Evolutionary conservation across 768 basidiomycete species (phyloP), one percentile per base, ranked within the genome.

Genomic region (Hydnum rufescens): DNA sequence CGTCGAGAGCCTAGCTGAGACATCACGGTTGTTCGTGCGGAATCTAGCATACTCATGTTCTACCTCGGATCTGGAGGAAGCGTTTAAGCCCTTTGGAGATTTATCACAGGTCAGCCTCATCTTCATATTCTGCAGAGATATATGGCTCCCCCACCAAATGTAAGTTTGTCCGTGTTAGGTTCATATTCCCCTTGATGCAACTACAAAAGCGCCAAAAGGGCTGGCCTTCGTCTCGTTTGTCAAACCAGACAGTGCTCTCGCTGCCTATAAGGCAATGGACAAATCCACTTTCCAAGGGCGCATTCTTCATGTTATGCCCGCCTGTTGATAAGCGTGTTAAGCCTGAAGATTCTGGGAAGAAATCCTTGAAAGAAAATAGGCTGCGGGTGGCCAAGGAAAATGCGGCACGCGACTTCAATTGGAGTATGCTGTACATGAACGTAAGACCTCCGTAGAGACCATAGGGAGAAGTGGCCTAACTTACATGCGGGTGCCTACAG

Each of bases 381-480:
- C 65, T 71, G 22, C 71, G 71, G 31, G 78, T 80, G 60, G 70
- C 76, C 53, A 89, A 80, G 63, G 69, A 74, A 6, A 67, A 62
- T 31, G 79, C 82, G 16, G 80, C 80, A 30, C 78, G 79, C 56
- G 82, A 82, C 53, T 89, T 90, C 61, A 88, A 87, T 64, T 93
- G 88, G 89, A 78, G 80, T 51, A 82, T 89, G 73, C 63, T 97
- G 53, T 96, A 90, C 62, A 90, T 96, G 87, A 97, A 96, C 71
- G 93, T 95, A 69, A n/a, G 54, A 25, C 19, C 43, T 42, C 3
- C 5, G 43, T 52, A 13, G 34, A 42, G 23, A 50, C 32, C 30
- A n/a, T 22, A 23, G 2, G 25, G 3, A 6, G n/a, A 26, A 13
- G 3, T 1, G 26, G 26, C n/a, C 16, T 23, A 4, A 18, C 31